Evolutionary conservation across 352 stramenopile genomes (phyloP), one percentile per base, ranked within the genome.

Genomic region (Pythium brassicae): DNA sequence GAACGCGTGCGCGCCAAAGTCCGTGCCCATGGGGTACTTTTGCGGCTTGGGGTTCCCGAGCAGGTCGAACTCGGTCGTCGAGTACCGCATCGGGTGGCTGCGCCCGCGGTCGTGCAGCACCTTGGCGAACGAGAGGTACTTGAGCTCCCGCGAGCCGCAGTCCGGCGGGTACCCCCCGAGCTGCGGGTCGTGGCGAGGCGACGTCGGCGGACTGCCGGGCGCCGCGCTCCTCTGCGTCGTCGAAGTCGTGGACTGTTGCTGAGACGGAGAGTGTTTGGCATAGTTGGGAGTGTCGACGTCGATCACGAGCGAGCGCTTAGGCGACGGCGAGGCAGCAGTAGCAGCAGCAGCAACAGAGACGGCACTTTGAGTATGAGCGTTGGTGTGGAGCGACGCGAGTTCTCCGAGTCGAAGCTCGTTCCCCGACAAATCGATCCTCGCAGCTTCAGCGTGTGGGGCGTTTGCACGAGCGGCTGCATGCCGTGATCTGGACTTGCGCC

Each of bases 1-100:
- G 53, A 94, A 94, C 17, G 75, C 69, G 52, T 92, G 84, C 7
- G 76, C 84, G n/a, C 79, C 81, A 66, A 94, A 91, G 62, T 92
- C 74, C 10, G 68, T 91, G 17, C 61, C 65, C 22, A 85, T 61
- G 20, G 79, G 76, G 29, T 87, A 90, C 20, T 65, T 65, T 37
- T 85, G 71, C 1, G 79, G 79, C 49, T 78, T 67, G 1, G 76
- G 63, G 47, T 86, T 78, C 17, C 78, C 76, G 50, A 81, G 62
- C 14, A 71, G 50, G 67, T 92, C 79, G 19, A 77, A 58, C 27
- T 72, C 61, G 2, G 76, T 80, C 6, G 52, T 76, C 9, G 79
- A 90, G 53, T 87, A 89, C 45, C 76, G 68, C 81, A 92, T 91
- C 37, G 84, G 76, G 52, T 94, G 81, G 11, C 78, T 90, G 37